Evolutionary conservation across 1,139 yeast genomes (phyloP).

Genomic region (Geotrichum carabidarum): DNA sequence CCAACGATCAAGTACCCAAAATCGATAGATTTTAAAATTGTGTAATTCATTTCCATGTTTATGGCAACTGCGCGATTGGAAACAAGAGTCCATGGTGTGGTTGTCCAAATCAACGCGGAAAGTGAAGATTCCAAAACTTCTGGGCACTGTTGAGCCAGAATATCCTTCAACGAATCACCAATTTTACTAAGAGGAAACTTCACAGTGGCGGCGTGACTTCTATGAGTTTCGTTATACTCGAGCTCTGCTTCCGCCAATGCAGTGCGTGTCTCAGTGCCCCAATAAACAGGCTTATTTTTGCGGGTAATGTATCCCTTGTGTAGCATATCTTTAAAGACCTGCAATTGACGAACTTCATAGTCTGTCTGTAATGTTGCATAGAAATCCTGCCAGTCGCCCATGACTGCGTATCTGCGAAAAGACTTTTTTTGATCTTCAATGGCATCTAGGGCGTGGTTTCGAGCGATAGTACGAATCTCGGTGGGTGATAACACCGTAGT

Average conservation of each 20-base stretch:
- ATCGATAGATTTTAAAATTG: conserved; percentile 39
- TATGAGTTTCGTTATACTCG: conserved; percentile 72
- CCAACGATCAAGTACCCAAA: conserved; percentile 38
- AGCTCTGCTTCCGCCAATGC: conserved; percentile 96
- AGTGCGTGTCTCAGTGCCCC: conserved; percentile 93
- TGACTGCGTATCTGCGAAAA: conserved; percentile 66
- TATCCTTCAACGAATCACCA: conserved; percentile 2
- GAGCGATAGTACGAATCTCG: conserved; percentile 61
- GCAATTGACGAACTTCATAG: conserved; percentile 71
- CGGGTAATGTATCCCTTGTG: conserved; percentile 66
- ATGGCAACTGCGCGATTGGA: conserved; percentile 82
- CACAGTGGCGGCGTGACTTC: conserved; percentile 65
- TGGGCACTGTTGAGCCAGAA: not conserved
- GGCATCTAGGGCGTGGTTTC: conserved; percentile 61
- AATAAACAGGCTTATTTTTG: conserved; percentile 90
- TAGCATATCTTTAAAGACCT: conserved; percentile 62
- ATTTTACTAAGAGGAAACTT: conserved; percentile 51
- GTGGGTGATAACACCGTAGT: conserved; percentile 40
- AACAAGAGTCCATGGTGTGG: conserved; percentile 96
- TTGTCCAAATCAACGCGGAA: conserved; percentile 71
- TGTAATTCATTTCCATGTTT: conserved; percentile 55
- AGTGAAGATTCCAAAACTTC: conserved; percentile 9
- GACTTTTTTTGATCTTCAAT: conserved; percentile 57
- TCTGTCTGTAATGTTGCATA: conserved; percentile 67
- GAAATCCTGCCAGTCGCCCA: conserved; percentile 73